phyloP scores from a whole-genome alignment of 2,329 filamentous ascomycete species.

The Rhynchosporium agropyri region DNA sequence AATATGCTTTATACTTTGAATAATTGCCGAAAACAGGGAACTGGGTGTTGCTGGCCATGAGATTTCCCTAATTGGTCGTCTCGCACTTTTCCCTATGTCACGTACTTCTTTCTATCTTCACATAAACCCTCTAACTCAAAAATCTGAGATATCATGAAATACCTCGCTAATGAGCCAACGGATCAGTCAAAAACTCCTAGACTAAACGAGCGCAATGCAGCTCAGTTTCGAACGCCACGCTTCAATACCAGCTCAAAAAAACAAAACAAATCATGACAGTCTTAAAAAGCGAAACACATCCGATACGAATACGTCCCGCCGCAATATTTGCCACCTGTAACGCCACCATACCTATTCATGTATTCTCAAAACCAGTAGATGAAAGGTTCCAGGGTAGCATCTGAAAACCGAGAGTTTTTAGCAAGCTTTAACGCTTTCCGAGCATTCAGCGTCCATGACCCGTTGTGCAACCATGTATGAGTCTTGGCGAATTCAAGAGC shows the following conservation, averaged over 20 bases:
- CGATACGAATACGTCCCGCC: neutral
- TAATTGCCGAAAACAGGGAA: no score
- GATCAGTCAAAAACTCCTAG: neutral
- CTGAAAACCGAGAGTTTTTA: neutral
- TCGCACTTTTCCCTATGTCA: no score
- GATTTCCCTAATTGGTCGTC: neutral
- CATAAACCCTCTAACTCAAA: no score
- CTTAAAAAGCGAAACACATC: neutral
- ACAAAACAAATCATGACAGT: neutral
- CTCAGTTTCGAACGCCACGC: neutral
- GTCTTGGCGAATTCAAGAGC: constrained; percentile 3
- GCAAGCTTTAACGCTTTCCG: constrained; percentile 9
- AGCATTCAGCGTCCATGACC: constrained; percentile 12
- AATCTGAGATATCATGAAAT: neutral
- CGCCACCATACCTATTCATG: neutral
- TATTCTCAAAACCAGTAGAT: constrained; percentile 12
- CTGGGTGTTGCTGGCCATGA: neutral
- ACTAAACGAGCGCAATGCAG: neutral
- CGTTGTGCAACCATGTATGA: constrained; percentile 12
- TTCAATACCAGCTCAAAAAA: neutral
- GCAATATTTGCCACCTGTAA: neutral
- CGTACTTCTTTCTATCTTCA: no score
- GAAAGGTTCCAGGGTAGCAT: constrained; percentile 8
- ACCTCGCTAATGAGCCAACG: neutral
- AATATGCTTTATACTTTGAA: no score